Percentiles rank a stretch among this genome's conserved stretches.
Evolutionary conservation across 768 basidiomycete genomes (phyloP).

Genomic region (Lactarius sp.): DNA sequence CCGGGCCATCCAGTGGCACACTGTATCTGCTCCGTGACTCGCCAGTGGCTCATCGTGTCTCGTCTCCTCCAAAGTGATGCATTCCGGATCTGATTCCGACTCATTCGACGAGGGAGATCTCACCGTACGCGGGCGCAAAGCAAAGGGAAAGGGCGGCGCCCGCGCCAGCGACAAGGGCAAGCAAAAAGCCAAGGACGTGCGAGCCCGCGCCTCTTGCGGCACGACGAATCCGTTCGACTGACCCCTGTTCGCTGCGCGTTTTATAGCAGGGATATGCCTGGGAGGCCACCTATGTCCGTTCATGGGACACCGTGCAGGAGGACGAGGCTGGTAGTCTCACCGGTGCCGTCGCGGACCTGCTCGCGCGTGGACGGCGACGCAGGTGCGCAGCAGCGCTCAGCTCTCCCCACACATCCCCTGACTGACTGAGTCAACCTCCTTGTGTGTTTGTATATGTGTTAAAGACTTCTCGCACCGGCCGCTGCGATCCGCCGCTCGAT

Average conservation of each 20-base stretch:
- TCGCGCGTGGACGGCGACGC: constrained; percentile 80
- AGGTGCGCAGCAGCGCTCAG: constrained; percentile 45
- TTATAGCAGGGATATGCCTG: constrained; percentile 82
- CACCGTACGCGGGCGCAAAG: constrained; percentile 15
- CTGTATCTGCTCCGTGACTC: too few species aligned
- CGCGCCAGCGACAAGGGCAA: constrained; percentile 18
- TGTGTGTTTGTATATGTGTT: not conserved
- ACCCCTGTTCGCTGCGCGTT: not conserved
- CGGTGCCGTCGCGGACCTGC: constrained; percentile 80
- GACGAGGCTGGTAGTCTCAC: constrained; percentile 91
- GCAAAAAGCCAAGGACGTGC: constrained; percentile 25
- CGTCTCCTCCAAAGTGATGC: not conserved
- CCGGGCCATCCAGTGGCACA: too few species aligned
- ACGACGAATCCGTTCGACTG: not conserved
- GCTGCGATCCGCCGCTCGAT: constrained; percentile 90
- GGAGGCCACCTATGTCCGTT: constrained; percentile 92
- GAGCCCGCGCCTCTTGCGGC: not conserved
- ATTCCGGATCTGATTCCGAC: constrained; percentile 21
- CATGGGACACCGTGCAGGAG: constrained; percentile 97
- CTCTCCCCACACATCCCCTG: constrained; percentile 1
- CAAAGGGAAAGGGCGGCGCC: constrained; percentile 3
- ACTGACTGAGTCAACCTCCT: not conserved
- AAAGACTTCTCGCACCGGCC: constrained; percentile 73
- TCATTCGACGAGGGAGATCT: constrained; percentile 20
- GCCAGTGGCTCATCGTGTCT: not conserved